Evolutionary conservation across 2,329 filamentous ascomycete species (phyloP).

Genomic region (Colletotrichum navitas): DNA sequence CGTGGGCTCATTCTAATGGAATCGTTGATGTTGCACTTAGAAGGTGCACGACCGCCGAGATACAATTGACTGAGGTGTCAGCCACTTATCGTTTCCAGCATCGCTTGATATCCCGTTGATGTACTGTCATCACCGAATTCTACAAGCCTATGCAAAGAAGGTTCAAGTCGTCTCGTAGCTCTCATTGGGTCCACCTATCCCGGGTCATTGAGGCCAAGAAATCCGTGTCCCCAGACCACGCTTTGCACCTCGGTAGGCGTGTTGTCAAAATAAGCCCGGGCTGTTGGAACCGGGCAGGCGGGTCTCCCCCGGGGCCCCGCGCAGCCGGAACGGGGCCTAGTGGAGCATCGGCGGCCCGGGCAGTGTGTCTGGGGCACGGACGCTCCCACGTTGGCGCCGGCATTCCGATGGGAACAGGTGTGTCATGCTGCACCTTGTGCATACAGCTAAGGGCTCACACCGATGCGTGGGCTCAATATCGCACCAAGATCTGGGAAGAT

Average conservation of each 20-base stretch:
- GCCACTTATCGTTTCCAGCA: background rate
- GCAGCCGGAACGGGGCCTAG: background rate
- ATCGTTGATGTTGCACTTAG: background rate
- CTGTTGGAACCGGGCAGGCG: constrained; percentile 17
- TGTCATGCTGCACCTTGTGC: constrained; percentile 1
- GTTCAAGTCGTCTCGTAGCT: background rate
- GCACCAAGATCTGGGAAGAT: background rate
- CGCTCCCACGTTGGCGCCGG: background rate
- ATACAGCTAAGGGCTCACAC: background rate
- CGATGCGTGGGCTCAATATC: background rate
- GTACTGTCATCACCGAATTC: background rate
- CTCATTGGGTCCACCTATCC: background rate
- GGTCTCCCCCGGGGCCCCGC: constrained; percentile 17
- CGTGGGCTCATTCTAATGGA: background rate
- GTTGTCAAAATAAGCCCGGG: constrained; percentile 27
- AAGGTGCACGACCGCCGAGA: no score
- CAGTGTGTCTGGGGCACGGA: constrained; percentile 5
- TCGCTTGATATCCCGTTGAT: background rate
- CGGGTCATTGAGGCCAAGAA: no score
- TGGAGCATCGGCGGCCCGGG: constrained; percentile 8
- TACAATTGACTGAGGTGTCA: no score
- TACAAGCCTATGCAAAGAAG: background rate
- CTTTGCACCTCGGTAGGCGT: background rate
- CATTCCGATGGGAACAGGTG: background rate
- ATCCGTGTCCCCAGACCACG: no score